A percentile compares a stretch with the other conserved stretches of the same genome.
Conservation (phyloP, 371 early-diverging fungal genomes). For the Mucor racemosus region DNA sequence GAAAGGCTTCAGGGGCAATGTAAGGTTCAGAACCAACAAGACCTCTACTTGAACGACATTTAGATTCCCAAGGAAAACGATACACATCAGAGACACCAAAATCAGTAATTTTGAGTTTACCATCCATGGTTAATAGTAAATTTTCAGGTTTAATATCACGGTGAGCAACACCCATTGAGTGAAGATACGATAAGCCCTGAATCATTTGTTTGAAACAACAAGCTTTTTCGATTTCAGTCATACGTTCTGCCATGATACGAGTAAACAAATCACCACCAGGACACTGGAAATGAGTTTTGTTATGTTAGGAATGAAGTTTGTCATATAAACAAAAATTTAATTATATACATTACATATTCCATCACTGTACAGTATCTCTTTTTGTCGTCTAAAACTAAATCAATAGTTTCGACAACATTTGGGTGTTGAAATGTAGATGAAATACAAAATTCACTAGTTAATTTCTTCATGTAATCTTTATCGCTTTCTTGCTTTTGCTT, state of each 20-base stretch:
- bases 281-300: conserved; percentile 43
- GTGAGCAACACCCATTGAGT: conserved; percentile 95
- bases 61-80: conserved; percentile 79
- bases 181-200: conserved; percentile 86
- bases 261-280: conserved; percentile 85
- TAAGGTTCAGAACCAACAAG: conserved; percentile 90
- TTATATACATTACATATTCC: conserved; percentile 61
- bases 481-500: conserved; percentile 81
- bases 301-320: conserved; percentile 5
- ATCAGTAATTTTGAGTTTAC: conserved; percentile 94
- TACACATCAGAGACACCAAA: conserved; percentile 97
- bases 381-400: conserved; percentile 90
- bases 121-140: conserved; percentile 80
- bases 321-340: conserved; percentile 3
- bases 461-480: conserved; percentile 88
- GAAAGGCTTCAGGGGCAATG: conserved; percentile 88
- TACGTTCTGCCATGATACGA: conserved; percentile 73
- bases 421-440: conserved; percentile 82
- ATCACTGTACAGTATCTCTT: conserved; percentile 95
- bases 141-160: conserved; percentile 75
- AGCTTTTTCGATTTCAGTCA: conserved; percentile 76
- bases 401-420: conserved; percentile 88
- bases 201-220: conserved; percentile 95
- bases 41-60: conserved; percentile 74
- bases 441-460: conserved; percentile 93